Evolutionary conservation across 78 protist species (phyloP), one percentile per base, ranked within the genome.

Genomic region (Planoprotostelium fungivorum): DNA sequence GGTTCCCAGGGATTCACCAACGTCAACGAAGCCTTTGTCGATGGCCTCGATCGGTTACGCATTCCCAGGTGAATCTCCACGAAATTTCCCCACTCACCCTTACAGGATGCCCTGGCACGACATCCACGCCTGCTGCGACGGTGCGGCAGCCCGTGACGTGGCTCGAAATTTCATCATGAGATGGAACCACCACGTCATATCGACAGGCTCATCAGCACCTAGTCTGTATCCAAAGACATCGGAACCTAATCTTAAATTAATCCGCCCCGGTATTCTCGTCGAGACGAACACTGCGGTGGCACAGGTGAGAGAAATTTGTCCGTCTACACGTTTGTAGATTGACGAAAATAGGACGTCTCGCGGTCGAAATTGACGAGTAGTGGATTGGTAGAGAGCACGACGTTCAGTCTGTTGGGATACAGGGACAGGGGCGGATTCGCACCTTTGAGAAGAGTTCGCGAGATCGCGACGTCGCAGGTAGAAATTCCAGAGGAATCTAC

Each of bases 91-190:
- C 28, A 35, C 35, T 31, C 29, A 35, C 73, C 31, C 16, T 25
- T 25, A 51, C 16, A 51, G 99, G 35, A 97, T 97, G 97, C 99
- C 99, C 1, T 97, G 99, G 99, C 99, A 97, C 88, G 99, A 97
- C 89, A 91, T 97, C 31, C 93, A 85, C 35, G 84, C 92, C 84
- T 35, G 88, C 29, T 35, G 94, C 0, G 83, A 28, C 86, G 98
- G 98, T 38, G 39, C 34, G 1, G 88, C 93, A 0, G 98, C 98
- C 29, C 37, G 95, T 34, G 98, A 97, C 90, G 94, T 93, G 0
- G 97, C 96, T 0, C 5, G 63, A 36, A 96, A 96, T 87, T 97
- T 97, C 84, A 95, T 97, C 34, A 92, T 94, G 90, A 87, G 98
- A 36, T 96, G 96, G 96, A 93, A 95, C 86, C 93, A 91, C 88